A percentile compares a stretch with the other conserved stretches of the same genome.
Conservation (phyloP, 768 basidiomycete species). For the Suillus spraguei region DNA sequence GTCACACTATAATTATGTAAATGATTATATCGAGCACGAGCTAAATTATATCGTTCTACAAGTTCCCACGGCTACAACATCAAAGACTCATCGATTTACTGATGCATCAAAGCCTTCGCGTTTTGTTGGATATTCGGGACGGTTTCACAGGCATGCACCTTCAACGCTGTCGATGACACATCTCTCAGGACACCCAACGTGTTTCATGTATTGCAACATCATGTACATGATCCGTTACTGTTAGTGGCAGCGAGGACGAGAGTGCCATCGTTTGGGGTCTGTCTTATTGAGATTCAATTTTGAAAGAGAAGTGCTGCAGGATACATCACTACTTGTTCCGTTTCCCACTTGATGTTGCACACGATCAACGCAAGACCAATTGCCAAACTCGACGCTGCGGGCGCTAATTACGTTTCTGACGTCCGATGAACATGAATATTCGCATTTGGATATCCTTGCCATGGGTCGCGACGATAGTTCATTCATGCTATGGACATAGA, state of each 20-base stretch:
- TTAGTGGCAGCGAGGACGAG: conserved; percentile 86
- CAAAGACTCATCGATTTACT: too few relatives aligned
- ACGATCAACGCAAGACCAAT: conserved; percentile 87
- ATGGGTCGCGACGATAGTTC: conserved; percentile 76
- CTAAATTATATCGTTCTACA: too few relatives aligned
- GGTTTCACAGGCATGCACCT: conserved; percentile 24
- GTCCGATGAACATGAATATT: conserved; percentile 90
- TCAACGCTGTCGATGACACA: conserved; percentile 53
- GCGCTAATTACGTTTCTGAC: conserved; percentile 73
- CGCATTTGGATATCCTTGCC: conserved; percentile 75
- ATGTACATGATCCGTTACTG: conserved; percentile 76
- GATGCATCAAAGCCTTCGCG: too few relatives aligned
- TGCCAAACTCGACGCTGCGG: conserved; percentile 54
- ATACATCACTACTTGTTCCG: conserved; percentile 84
- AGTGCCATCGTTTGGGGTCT: conserved; percentile 90
- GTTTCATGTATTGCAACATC: conserved; percentile 74
- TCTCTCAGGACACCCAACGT: conserved; percentile 75
- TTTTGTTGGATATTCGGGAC: conserved; percentile 22
- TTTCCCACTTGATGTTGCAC: conserved; percentile 70
- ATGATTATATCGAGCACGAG: too few relatives aligned
- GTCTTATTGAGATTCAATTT: conserved; percentile 74
- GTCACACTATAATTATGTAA: too few relatives aligned
- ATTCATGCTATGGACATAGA: conserved; percentile 82
- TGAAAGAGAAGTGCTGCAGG: conserved; percentile 66
- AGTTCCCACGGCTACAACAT: too few relatives aligned